phyloP scores from a whole-genome alignment of 2,329 filamentous ascomycete species.

The Paecilomyces sp. region DNA sequence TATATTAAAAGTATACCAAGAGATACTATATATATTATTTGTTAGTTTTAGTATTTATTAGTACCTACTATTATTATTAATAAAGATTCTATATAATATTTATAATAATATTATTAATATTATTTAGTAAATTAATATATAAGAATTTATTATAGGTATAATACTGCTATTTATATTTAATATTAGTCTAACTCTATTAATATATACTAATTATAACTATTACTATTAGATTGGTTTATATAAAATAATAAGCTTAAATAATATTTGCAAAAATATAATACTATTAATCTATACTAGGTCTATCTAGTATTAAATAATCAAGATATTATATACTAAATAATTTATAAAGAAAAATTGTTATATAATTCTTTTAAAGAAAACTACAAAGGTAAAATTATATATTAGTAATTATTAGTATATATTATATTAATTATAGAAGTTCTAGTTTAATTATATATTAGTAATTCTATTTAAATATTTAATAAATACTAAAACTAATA shows the following conservation, averaged over 20 bases:
- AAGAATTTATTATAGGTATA: not conserved
- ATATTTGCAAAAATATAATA: not conserved
- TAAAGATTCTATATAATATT: not conserved
- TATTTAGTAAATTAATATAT: not conserved
- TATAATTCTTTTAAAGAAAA: not conserved
- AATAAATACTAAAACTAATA: not conserved
- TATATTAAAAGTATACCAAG: not conserved
- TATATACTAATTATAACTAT: not conserved
- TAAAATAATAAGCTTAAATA: not conserved
- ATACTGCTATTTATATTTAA: not conserved
- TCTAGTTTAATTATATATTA: not conserved
- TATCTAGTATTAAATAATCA: not conserved
- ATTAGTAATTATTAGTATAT: not conserved
- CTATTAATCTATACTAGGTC: not conserved
- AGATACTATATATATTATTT: not conserved
- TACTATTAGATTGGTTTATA: not conserved
- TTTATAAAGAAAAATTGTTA: not conserved
- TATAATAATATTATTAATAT: not conserved
- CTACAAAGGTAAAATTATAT: not conserved
- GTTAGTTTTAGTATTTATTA: not conserved
- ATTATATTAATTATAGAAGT: not conserved
- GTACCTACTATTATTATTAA: not conserved
- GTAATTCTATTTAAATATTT: not conserved
- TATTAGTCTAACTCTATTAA: too few species aligned
- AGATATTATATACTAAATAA: not conserved